Conservation (phyloP, 768 basidiomycete genomes). For the Tricholoma sp. region DNA sequence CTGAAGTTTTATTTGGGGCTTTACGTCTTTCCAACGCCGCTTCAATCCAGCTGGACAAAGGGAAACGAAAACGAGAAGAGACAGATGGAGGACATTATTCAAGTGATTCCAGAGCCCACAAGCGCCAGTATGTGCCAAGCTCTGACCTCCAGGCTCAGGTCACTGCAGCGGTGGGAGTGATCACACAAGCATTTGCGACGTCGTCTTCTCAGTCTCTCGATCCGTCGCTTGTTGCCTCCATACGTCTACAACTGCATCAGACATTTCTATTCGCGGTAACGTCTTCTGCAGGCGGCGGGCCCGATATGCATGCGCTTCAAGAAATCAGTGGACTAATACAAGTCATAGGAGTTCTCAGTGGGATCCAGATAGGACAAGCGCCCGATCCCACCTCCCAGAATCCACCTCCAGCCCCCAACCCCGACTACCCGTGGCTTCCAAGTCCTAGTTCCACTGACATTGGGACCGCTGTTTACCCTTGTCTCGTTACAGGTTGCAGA, state of each 20-base stretch:
- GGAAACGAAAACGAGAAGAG: conserved; percentile 73
- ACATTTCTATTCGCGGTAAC: conserved; percentile 77
- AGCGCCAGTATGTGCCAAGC: conserved; percentile 41
- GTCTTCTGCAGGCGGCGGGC: conserved; percentile 50
- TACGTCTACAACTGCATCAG: conserved; percentile 70
- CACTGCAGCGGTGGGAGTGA: conserved; percentile 52
- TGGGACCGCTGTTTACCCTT: conserved; percentile 77
- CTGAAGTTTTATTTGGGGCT: conserved; percentile 59
- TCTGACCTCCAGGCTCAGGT: conserved; percentile 52
- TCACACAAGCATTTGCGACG: conserved; percentile 44
- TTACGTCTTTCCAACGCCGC: conserved; percentile 62
- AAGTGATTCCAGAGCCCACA: conserved; percentile 28
- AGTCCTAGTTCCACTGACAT: conserved; percentile 38
- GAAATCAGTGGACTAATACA: conserved; percentile 81
- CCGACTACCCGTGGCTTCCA: conserved; percentile 31
- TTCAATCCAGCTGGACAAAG: conserved; percentile 57
- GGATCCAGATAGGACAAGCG: conserved; percentile 60
- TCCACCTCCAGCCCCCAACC: conserved; percentile 24
- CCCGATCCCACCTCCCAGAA: conserved; percentile 29
- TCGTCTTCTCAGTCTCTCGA: conserved; percentile 43
- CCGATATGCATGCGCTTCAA: conserved; percentile 54
- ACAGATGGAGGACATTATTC: conserved; percentile 32
- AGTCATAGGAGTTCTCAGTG: conserved; percentile 75
- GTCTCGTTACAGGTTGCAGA: conserved; percentile 56
- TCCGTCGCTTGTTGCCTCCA: conserved; percentile 58